Percentiles rank a stretch among this genome's conserved stretches.
These are phyloP conservation scores for Macadamia integrifolia DNA, from an alignment of 164 flowering plant species.

Conservation along the genomic window DNA sequence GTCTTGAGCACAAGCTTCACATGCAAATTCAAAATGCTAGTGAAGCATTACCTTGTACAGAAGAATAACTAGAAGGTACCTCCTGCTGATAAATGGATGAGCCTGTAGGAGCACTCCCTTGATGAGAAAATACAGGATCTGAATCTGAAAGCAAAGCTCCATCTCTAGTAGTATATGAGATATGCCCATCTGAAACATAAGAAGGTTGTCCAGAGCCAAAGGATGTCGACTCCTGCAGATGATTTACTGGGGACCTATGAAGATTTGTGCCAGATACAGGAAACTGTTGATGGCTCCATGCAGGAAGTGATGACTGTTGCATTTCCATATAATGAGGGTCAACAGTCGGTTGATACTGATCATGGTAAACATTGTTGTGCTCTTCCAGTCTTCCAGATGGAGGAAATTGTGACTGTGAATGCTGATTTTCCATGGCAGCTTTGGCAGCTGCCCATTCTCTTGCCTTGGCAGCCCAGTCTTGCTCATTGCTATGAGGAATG, in stretches of 20 bases:
- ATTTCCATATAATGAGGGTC: constrained; percentile 44
- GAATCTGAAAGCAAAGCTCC: constrained; percentile 42
- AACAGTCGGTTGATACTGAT: constrained; percentile 38
- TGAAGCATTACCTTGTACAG: constrained; percentile 88
- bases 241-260: constrained; percentile 23
- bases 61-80: constrained; percentile 99
- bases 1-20: constrained; percentile 36
- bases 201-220: constrained; percentile 33
- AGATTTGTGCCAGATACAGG: constrained; percentile 31
- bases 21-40: constrained; percentile 37
- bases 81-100: constrained; percentile 90
- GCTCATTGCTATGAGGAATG: constrained; percentile 54
- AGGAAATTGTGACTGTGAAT: constrained; percentile 38
- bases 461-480: constrained; percentile 95
- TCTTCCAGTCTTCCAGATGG: constrained; percentile 42
- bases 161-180: constrained; percentile 34
- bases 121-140: constrained; percentile 33
- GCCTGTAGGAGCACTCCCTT: constrained; percentile 35
- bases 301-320: constrained; percentile 36
- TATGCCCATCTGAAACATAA: constrained; percentile 41
- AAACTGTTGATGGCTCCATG: constrained; percentile 48
- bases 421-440: constrained; percentile 60
- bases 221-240: constrained; percentile 33
- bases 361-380: constrained; percentile 41
- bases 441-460: constrained; percentile 90